These are phyloP conservation scores for Nakazawaea ernobii DNA, from an alignment of 805 yeast genomes.

Conservation along the genomic window DNA sequence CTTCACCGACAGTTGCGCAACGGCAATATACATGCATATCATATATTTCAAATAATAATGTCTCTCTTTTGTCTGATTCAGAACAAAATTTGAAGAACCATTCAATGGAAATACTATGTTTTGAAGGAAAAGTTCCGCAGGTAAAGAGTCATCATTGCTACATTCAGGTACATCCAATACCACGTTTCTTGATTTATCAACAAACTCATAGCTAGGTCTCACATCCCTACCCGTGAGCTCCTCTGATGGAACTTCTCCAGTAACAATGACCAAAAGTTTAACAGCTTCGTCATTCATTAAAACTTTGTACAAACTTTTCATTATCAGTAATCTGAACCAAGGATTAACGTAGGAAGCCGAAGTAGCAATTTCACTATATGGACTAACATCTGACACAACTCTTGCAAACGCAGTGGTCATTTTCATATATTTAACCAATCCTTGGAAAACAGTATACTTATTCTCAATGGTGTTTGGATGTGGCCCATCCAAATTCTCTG, in stretches of 20 bases:
- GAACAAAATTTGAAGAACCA: conserved; percentile 1
- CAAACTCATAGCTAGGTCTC: not conserved
- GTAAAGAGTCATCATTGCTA: not conserved
- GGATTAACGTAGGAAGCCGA: conserved; percentile 4
- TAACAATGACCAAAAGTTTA: conserved; percentile 4
- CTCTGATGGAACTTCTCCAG: conserved; percentile 2
- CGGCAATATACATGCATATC: not conserved
- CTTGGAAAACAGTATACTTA: conserved; percentile 4
- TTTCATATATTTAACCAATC: conserved; percentile 1
- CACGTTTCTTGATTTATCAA: not conserved
- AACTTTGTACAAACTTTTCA: conserved; percentile 4
- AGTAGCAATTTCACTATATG: not conserved
- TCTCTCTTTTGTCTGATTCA: not conserved
- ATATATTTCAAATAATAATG: conserved; percentile 4
- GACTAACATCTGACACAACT: conserved; percentile 1
- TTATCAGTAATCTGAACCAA: conserved; percentile 6
- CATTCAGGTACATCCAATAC: not conserved
- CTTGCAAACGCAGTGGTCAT: not conserved
- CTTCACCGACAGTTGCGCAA: conserved; percentile 1
- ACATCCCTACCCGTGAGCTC: not conserved
- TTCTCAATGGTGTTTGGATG: conserved; percentile 5
- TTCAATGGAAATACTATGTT: conserved; percentile 1
- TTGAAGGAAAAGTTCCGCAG: conserved; percentile 2
- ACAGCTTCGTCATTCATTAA: conserved; percentile 3
- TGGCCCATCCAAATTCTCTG: not conserved